A percentile compares a stretch with the other conserved stretches of the same genome.
Conservation (phyloP, 768 basidiomycete genomes). For the Pisolithus sp. region DNA sequence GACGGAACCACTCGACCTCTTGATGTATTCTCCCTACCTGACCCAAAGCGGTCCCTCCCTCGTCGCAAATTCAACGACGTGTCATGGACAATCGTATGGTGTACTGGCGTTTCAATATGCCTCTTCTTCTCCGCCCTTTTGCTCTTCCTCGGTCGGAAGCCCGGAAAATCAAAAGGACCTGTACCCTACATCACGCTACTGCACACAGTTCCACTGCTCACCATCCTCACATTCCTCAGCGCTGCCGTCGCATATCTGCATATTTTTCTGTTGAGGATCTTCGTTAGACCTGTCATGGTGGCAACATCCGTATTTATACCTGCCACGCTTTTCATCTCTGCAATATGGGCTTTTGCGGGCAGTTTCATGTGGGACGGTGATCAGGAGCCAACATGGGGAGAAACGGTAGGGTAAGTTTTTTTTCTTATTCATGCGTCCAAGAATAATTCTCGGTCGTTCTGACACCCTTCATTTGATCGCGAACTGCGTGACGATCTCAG, state of each 20-base stretch:
- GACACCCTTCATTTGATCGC: not conserved
- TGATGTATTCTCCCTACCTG: slow-evolving; percentile 72
- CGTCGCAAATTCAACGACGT: slow-evolving; percentile 72
- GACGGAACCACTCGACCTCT: slow-evolving; percentile 59
- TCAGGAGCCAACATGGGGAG: slow-evolving; percentile 69
- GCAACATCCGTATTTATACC: slow-evolving; percentile 73
- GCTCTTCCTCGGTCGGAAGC: slow-evolving; percentile 51
- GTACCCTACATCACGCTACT: slow-evolving; percentile 65
- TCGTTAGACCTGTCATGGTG: slow-evolving; percentile 80
- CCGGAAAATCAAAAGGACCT: slow-evolving; percentile 22
- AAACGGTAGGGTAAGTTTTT: slow-evolving; percentile 66
- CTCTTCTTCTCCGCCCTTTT: slow-evolving; percentile 59
- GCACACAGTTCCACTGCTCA: slow-evolving; percentile 72
- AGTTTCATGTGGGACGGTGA: slow-evolving; percentile 60
- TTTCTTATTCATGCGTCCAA: not conserved
- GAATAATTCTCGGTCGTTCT: no score
- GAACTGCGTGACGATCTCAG: slow-evolving; percentile 11
- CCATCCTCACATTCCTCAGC: slow-evolving; percentile 63
- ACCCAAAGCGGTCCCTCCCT: slow-evolving; percentile 60
- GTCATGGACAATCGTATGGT: slow-evolving; percentile 65
- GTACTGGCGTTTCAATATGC: slow-evolving; percentile 50
- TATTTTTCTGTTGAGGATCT: slow-evolving; percentile 69
- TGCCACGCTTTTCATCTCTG: slow-evolving; percentile 63
- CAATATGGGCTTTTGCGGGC: slow-evolving; percentile 76
- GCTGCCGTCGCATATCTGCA: slow-evolving; percentile 68